These are phyloP conservation scores for Leptomonas seymouri DNA, from an alignment of 208 protist genomes.

Conservation along the genomic window DNA sequence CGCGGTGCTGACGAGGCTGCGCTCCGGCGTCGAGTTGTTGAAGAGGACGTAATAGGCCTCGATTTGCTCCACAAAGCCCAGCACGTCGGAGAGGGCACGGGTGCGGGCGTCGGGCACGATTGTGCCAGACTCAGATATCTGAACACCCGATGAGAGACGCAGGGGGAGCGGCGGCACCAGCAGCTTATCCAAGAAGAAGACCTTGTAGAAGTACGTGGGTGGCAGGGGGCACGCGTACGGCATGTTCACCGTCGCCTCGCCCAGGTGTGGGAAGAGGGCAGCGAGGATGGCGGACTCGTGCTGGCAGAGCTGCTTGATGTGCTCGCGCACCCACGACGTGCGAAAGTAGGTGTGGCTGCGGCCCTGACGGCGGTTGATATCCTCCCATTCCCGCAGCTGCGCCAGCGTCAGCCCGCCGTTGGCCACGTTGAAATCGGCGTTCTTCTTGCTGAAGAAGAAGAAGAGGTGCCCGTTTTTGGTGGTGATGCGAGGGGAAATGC, in stretches of 20 bases:
- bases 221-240: slow-evolving; percentile 56
- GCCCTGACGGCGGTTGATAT: slow-evolving; percentile 57
- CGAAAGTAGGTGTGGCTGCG: slow-evolving; percentile 78
- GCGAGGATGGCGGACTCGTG: slow-evolving; percentile 62
- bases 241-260: slow-evolving; percentile 69
- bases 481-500: slow-evolving; percentile 73
- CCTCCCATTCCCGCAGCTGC: slow-evolving; percentile 69
- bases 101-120: slow-evolving; percentile 78
- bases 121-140: slow-evolving; percentile 62
- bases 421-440: slow-evolving; percentile 57
- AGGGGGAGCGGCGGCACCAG: slow-evolving; percentile 85
- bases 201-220: slow-evolving; percentile 67
- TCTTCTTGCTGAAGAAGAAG: slow-evolving; percentile 80
- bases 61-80: slow-evolving; percentile 84
- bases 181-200: slow-evolving; percentile 88
- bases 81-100: slow-evolving; percentile 64
- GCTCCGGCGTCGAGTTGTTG: slow-evolving; percentile 62
- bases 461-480: slow-evolving; percentile 84
- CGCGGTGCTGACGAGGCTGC: slow-evolving; percentile 41
- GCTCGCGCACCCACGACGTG: slow-evolving; percentile 59
- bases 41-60: slow-evolving; percentile 78
- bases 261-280: slow-evolving; percentile 81
- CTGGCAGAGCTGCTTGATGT: slow-evolving; percentile 86
- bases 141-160: slow-evolving; percentile 79
- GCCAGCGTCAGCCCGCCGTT: slow-evolving; percentile 53